Conservation (phyloP, 345 rosid species). For the Citrus reticulata region DNA sequence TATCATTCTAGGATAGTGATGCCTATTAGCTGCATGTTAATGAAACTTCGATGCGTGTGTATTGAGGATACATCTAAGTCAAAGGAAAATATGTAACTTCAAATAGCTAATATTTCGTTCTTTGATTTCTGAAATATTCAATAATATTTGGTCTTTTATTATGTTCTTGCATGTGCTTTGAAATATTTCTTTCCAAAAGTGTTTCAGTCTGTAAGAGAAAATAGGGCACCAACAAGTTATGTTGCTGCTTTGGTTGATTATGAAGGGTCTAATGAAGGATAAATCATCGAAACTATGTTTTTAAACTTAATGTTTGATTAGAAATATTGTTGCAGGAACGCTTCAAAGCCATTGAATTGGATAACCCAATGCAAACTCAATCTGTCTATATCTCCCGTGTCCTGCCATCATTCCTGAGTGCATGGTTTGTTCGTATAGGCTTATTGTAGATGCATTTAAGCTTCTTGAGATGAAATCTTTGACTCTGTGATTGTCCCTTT, state of each 20-base stretch:
- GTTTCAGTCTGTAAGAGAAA: background rate
- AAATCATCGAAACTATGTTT: background rate
- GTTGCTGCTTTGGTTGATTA: background rate
- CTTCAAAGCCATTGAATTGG: background rate
- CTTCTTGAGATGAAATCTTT: background rate
- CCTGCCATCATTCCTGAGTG: background rate
- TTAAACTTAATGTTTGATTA: background rate
- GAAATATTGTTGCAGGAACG: background rate
- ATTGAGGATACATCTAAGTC: no score
- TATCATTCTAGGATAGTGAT: background rate
- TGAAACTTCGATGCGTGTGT: background rate
- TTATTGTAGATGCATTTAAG: background rate
- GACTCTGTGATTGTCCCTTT: background rate
- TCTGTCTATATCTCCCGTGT: background rate
- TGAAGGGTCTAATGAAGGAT: background rate
- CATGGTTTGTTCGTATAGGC: background rate
- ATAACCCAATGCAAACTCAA: background rate
- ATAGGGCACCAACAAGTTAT: background rate
- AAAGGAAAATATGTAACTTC: background rate
- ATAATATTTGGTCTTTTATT: background rate
- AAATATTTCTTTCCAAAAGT: background rate
- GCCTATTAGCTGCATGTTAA: background rate
- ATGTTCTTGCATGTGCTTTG: background rate
- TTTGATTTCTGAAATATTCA: constrained; percentile 5
- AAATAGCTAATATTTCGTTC: background rate